phyloP scores from a whole-genome alignment of 2,329 filamentous ascomycete genomes.

The Fusarium sp. region DNA sequence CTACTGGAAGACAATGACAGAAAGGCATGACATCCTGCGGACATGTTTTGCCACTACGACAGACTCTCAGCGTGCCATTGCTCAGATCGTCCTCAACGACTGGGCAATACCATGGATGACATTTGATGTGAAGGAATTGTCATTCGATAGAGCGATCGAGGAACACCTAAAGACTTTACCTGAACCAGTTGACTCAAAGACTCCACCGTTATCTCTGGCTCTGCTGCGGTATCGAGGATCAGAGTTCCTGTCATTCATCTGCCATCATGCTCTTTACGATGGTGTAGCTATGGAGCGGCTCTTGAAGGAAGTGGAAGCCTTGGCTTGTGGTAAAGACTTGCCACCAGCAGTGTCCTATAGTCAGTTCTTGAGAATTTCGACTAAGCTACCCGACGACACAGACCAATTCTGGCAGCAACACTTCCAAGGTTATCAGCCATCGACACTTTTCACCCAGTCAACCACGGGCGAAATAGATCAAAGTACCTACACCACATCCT shows the following conservation, averaged over 20 bases:
- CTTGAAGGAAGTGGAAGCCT: conserved; percentile 74
- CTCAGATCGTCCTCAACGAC: conserved; percentile 73
- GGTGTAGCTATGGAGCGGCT: conserved; percentile 79
- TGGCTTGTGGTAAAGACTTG: conserved; percentile 62
- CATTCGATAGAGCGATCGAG: conserved; percentile 53
- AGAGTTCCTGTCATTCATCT: conserved; percentile 60
- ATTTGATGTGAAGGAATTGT: conserved; percentile 47
- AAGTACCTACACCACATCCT: conserved; percentile 44
- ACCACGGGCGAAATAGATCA: conserved; percentile 43
- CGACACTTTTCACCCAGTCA: conserved; percentile 42
- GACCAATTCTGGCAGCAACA: conserved; percentile 74
- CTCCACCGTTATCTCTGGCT: conserved; percentile 59
- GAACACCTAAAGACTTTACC: conserved; percentile 55
- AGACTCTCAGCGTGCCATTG: conserved; percentile 69
- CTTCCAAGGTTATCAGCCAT: conserved; percentile 61
- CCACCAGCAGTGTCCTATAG: conserved; percentile 65
- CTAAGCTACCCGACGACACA: conserved; percentile 58
- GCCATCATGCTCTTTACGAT: conserved; percentile 89
- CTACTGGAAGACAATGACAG: conserved; percentile 71
- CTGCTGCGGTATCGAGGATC: conserved; percentile 50
- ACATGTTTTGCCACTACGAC: conserved; percentile 79
- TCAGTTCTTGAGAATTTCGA: conserved; percentile 70
- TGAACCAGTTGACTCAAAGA: conserved; percentile 56
- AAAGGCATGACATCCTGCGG: conserved; percentile 79
- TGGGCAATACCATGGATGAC: conserved; percentile 56